A percentile compares a stretch with the other conserved stretches of the same genome.
phyloP scores from a whole-genome alignment of 495 filamentous ascomycete species.

The Margaritispora aquatica region DNA sequence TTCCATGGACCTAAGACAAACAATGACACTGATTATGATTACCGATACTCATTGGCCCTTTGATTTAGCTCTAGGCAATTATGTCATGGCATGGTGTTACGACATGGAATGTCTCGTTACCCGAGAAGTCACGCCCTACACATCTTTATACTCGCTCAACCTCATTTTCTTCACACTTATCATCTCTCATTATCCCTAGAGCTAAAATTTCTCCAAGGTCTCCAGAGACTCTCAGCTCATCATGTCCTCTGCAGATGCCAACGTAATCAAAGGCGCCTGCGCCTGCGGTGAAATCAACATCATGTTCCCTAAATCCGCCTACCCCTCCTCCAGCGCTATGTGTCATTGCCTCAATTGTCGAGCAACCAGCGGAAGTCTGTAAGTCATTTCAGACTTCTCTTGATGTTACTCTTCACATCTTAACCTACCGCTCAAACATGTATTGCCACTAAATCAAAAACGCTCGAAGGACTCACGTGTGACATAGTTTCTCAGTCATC shows the following conservation, averaged over 20 bases:
- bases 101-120: too few relatives aligned
- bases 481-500: slow-evolving; percentile 7
- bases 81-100: too few relatives aligned
- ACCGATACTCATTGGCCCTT: too few relatives aligned
- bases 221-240: neutral
- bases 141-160: too few relatives aligned
- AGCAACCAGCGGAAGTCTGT: slow-evolving; percentile 10
- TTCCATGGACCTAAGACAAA: too few relatives aligned
- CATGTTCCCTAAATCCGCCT: neutral
- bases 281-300: slow-evolving; percentile 11
- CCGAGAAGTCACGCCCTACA: too few relatives aligned
- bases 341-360: slow-evolving; percentile 12
- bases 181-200: neutral
- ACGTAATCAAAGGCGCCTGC: slow-evolving; percentile 4
- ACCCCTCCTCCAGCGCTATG: neutral
- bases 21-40: too few relatives aligned
- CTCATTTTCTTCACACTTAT: too few relatives aligned
- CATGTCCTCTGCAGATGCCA: neutral
- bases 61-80: too few relatives aligned
- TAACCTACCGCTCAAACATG: neutral
- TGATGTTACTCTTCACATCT: neutral
- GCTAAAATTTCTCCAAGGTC: neutral
- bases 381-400: neutral
- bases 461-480: neutral
- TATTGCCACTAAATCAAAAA: neutral